Evolutionary conservation across 768 basidiomycete genomes (phyloP).

Genomic region (Lactifluus hygrophoroides): DNA sequence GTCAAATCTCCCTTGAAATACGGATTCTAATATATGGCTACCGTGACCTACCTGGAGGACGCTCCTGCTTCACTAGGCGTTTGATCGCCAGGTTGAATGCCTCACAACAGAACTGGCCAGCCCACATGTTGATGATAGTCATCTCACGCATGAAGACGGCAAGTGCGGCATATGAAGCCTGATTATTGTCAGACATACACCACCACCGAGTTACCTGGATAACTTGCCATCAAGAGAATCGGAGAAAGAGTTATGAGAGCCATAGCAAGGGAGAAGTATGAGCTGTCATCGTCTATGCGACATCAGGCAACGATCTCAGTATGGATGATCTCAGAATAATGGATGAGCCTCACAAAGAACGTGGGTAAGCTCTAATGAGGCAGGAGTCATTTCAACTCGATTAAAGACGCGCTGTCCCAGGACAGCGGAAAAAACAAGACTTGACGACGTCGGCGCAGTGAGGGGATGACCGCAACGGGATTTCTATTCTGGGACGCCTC

Average conservation of each 20-base stretch:
- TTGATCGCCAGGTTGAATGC: slow-evolving; percentile 63
- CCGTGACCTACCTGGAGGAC: slow-evolving; percentile 61
- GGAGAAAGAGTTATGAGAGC: slow-evolving; percentile 30
- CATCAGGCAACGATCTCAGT: not conserved
- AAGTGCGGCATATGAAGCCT: slow-evolving; percentile 76
- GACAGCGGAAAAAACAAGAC: not conserved
- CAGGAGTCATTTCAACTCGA: slow-evolving; percentile 3
- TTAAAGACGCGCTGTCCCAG: not conserved
- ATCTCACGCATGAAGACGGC: slow-evolving; percentile 71
- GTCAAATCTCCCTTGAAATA: not conserved
- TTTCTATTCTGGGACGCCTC: not conserved
- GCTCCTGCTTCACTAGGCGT: slow-evolving; percentile 52
- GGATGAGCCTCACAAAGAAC: slow-evolving; percentile 23
- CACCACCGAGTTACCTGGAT: not conserved
- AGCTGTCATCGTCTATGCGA: slow-evolving; percentile 26
- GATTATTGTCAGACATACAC: not conserved
- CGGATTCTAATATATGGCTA: not conserved
- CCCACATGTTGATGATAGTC: slow-evolving; percentile 77
- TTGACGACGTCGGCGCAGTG: not conserved
- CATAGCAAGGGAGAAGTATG: slow-evolving; percentile 23
- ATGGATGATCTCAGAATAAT: not conserved
- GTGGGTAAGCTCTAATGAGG: slow-evolving; percentile 24
- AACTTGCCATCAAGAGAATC: slow-evolving; percentile 27
- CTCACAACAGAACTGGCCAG: slow-evolving; percentile 68
- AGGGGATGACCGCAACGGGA: not conserved